Percentiles rank a stretch among this genome's conserved stretches.
These are phyloP conservation scores for Sclerotinia minor DNA, from an alignment of 2,329 filamentous ascomycete species.

Conservation along the genomic window DNA sequence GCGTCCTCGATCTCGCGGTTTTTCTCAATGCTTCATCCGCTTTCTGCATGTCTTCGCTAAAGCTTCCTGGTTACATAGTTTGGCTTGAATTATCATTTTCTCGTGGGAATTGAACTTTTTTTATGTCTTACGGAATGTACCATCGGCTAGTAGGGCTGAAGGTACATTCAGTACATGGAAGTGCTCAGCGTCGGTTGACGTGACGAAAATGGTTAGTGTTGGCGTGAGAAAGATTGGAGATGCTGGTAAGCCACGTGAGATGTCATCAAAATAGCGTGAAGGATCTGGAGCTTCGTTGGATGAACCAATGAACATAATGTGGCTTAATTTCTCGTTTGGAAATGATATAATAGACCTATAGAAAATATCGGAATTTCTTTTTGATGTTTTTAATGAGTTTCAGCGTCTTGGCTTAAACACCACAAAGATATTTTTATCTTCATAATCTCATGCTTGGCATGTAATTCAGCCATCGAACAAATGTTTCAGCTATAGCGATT, in stretches of 20 bases:
- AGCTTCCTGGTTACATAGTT: slow-evolving; percentile 12
- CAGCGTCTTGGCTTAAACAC: slow-evolving; percentile 22
- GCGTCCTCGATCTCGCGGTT: slow-evolving; percentile 18
- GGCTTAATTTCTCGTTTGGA: not conserved
- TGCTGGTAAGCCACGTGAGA: slow-evolving; percentile 24
- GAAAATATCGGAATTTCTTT: not conserved
- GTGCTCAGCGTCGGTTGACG: slow-evolving; percentile 1
- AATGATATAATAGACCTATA: not conserved
- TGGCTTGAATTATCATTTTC: not conserved
- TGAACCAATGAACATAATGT: slow-evolving; percentile 16
- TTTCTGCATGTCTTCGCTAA: slow-evolving; percentile 23
- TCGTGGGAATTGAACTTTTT: slow-evolving; percentile 22
- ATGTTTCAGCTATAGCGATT: slow-evolving; percentile 9
- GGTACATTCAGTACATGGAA: not conserved
- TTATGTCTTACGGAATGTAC: slow-evolving; percentile 19
- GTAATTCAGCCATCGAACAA: not conserved
- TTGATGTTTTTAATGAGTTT: slow-evolving; percentile 1
- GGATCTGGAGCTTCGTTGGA: slow-evolving; percentile 17
- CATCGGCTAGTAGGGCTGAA: slow-evolving; percentile 22
- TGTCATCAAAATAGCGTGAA: slow-evolving; percentile 13
- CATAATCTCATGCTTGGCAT: slow-evolving; percentile 10
- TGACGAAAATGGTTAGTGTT: not conserved
- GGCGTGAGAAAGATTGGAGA: slow-evolving; percentile 10
- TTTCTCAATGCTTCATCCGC: slow-evolving; percentile 19
- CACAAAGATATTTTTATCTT: slow-evolving; percentile 20